Base-by-base conservation (phyloP, 164 flowering plant species). In the Stephania yunnanensis region DNA sequence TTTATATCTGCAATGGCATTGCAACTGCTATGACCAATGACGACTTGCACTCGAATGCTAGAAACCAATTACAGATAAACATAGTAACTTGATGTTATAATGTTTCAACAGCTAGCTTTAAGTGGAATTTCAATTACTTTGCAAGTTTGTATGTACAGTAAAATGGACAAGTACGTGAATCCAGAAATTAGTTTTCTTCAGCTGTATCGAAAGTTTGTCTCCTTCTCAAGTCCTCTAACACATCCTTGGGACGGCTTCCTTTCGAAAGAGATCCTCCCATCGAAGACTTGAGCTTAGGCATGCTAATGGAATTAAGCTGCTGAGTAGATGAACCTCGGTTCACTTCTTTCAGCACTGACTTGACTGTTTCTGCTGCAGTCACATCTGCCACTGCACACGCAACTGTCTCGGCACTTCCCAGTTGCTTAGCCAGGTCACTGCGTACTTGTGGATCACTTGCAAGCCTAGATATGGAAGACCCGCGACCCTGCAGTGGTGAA, bases 341-440 rank as follows among this genome's bases (percentile, higher is more conserved):
- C 46, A 88, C 84, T 61, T 92, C 93, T 84, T 80, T 91, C 12
- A 94, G 87, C 75, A 92, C 92, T n/a, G 93, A 87, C 76, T 83
- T 82, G 19, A 87, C 96, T 3, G 83, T 88, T 73, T 85, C 90
- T 58, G 77, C 89, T 11, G 97, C 97, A 5, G 83, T 87, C 25
- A 84, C 92, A 78, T 91, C 90, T n/a, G 89, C 91, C 83, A 90
- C 84, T 4, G 90, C 96, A 5, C 95, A 87, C 64, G 90, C 91
- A 64, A 86, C 85, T 78, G 78, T 86, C 29, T 84, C 55, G 67
- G 82, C 74, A 76, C 78, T 83, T 65, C 83, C 80, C 65, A 83
- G 67, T 77, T 82, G 82, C 63, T 79, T 73, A 6, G 75, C 61
- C 22, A 79, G 66, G 70, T 74, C 82, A 17, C 48, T 61, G 12